phyloP scores from a whole-genome alignment of 2,329 filamentous ascomycete species.

The Aspergillus versicolor region DNA sequence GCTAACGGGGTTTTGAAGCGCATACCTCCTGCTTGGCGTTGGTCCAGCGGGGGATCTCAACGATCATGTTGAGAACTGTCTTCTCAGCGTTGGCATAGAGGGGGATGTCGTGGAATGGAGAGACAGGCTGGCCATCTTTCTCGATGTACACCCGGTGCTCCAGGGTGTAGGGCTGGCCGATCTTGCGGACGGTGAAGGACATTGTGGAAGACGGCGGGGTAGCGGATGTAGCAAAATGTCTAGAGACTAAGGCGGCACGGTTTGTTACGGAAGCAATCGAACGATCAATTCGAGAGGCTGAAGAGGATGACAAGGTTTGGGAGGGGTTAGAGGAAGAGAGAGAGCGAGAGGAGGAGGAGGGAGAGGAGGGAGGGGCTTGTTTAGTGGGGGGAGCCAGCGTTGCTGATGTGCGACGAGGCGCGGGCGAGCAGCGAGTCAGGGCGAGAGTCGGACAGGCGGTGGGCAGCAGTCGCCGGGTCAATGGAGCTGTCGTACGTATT shows the following conservation, averaged over 20 bases:
- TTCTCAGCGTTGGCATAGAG: slow-evolving; percentile 96
- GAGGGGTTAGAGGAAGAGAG: slow-evolving; percentile 26
- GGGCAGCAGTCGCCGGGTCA: slow-evolving; percentile 31
- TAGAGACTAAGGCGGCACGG: slow-evolving; percentile 46
- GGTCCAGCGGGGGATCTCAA: slow-evolving; percentile 99
- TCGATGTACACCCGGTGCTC: slow-evolving; percentile 98
- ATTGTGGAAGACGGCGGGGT: slow-evolving; percentile 31
- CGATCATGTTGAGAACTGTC: slow-evolving; percentile 97
- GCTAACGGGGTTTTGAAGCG: slow-evolving; percentile 5
- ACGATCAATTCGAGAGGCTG: slow-evolving; percentile 19
- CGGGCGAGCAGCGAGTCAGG: slow-evolving; percentile 23
- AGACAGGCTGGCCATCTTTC: slow-evolving; percentile 91
- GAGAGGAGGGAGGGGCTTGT: slow-evolving; percentile 29
- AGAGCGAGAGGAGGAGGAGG: slow-evolving; percentile 15
- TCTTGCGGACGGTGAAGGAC: slow-evolving; percentile 77
- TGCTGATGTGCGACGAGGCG: slow-evolving; percentile 36
- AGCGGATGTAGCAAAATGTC: slow-evolving; percentile 47
- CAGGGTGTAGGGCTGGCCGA: slow-evolving; percentile 85
- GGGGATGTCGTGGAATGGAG: slow-evolving; percentile 97
- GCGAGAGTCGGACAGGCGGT: slow-evolving; percentile 32
- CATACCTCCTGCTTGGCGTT: slow-evolving; percentile 98
- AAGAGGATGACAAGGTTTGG: slow-evolving; percentile 16
- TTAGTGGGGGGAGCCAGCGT: slow-evolving; percentile 44
- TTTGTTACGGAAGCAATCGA: slow-evolving; percentile 25
- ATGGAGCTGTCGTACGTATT: slow-evolving; percentile 24